These are phyloP conservation scores for Mycosphaerella sp. DNA, from an alignment of 2,329 filamentous ascomycete genomes.

Conservation along the genomic window DNA sequence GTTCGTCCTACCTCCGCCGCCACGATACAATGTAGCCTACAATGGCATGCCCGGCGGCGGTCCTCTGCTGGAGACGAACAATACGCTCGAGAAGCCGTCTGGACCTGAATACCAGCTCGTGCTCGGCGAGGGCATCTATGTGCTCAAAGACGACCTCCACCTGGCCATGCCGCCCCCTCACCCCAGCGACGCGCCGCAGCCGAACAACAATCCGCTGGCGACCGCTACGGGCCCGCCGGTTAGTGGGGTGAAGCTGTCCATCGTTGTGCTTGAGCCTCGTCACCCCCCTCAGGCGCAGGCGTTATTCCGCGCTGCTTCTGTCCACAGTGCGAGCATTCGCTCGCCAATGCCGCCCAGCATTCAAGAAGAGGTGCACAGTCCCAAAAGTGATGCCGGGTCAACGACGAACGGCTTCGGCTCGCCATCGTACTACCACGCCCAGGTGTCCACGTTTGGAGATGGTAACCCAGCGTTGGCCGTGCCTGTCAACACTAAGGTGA, in stretches of 20 bases:
- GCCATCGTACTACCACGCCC: conserved; percentile 26
- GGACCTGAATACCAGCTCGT: conserved; percentile 84
- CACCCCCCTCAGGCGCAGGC: conserved; percentile 39
- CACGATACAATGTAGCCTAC: conserved; percentile 68
- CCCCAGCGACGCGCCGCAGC: conserved; percentile 80
- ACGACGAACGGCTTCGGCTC: conserved; percentile 35
- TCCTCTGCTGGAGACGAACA: conserved; percentile 87
- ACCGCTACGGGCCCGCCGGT: conserved; percentile 80
- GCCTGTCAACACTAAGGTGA: conserved; percentile 56
- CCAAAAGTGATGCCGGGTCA: conserved; percentile 43
- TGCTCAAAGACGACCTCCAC: conserved; percentile 82
- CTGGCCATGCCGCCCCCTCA: conserved; percentile 93
- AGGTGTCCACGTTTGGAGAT: conserved; percentile 69
- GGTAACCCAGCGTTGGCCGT: conserved; percentile 68
- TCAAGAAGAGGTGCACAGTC: conserved; percentile 43
- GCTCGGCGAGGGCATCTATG: conserved; percentile 90
- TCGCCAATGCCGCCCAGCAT: conserved; percentile 41
- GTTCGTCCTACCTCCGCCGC: conserved; percentile 21
- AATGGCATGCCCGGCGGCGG: conserved; percentile 60
- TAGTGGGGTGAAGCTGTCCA: conserved; percentile 74
- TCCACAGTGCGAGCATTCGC: conserved; percentile 36
- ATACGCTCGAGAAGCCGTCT: conserved; percentile 71
- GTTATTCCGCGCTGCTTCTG: conserved; percentile 39
- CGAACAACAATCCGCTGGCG: conserved; percentile 85
- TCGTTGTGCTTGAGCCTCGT: conserved; percentile 61